These are phyloP conservation scores for Sapria himalayana DNA, from an alignment of 345 rosid genomes.

Conservation along the genomic window DNA sequence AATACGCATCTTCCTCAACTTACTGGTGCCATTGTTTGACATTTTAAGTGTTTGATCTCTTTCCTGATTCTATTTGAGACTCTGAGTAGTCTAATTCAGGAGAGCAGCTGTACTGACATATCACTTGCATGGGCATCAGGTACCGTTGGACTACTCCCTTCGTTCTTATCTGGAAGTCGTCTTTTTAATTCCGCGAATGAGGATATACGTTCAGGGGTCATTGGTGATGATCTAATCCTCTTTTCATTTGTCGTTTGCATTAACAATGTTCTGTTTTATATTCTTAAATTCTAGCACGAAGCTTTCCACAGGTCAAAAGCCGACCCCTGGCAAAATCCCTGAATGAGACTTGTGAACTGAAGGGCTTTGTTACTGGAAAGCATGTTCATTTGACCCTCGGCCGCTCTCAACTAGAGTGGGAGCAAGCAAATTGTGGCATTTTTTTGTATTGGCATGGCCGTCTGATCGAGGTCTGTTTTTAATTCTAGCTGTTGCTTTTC, in stretches of 20 bases:
- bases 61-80: too few species aligned
- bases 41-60: too few species aligned
- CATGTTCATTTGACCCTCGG: slow-evolving; percentile 14
- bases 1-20: too few species aligned
- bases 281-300: slow-evolving; percentile 1
- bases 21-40: too few species aligned
- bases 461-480: slow-evolving; percentile 15
- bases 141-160: slow-evolving; percentile 17
- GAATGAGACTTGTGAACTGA: slow-evolving; percentile 8
- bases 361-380: slow-evolving; percentile 10
- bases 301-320: slow-evolving; percentile 12
- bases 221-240: slow-evolving; percentile 7
- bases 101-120: not conserved
- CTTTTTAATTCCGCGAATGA: slow-evolving; percentile 17
- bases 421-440: slow-evolving; percentile 16
- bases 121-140: slow-evolving; percentile 8
- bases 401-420: slow-evolving; percentile 19
- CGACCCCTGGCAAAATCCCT: slow-evolving; percentile 13
- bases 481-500: not conserved
- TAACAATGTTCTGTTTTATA: slow-evolving; percentile 2
- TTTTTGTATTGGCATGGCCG: slow-evolving; percentile 22
- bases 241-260: not conserved
- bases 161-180: slow-evolving; percentile 18
- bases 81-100: too few species aligned
- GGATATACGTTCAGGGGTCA: slow-evolving; percentile 17